Percentiles rank a stretch among this genome's conserved stretches.
These are phyloP conservation scores for Apiospora rasikravindrae DNA, from an alignment of 2,329 filamentous ascomycete genomes.

Conservation along the genomic window DNA sequence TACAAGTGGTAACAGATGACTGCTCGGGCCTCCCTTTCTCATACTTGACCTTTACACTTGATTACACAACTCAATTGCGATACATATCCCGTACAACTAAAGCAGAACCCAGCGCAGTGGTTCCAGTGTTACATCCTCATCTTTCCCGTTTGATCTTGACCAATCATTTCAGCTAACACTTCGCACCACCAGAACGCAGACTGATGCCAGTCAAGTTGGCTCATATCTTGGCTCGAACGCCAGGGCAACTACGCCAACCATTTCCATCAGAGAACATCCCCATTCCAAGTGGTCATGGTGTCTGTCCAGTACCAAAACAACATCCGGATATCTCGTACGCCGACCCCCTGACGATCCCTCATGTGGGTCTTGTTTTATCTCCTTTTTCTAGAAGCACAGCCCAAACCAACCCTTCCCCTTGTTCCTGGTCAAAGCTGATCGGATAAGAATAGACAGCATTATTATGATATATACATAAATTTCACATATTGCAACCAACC, in stretches of 20 bases:
- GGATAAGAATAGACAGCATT: neutral
- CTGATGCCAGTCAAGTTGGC: too few species aligned
- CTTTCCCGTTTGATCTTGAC: neutral
- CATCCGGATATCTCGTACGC: neutral
- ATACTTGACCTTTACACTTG: too few species aligned
- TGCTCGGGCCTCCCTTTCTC: too few species aligned
- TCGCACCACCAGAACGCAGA: neutral
- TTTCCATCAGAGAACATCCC: neutral
- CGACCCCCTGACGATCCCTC: neutral
- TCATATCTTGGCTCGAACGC: too few species aligned
- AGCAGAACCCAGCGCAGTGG: too few species aligned
- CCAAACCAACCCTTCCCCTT: neutral
- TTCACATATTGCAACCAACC: neutral
- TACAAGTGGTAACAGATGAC: too few species aligned
- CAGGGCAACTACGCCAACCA: neutral
- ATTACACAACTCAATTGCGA: too few species aligned
- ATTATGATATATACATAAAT: neutral
- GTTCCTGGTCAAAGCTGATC: neutral
- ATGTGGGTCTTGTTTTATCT: neutral
- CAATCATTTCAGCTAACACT: neutral
- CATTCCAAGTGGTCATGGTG: neutral
- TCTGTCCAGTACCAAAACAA: neutral
- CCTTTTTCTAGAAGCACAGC: neutral
- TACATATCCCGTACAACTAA: too few species aligned
- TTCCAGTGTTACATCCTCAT: too few species aligned